Percentiles rank a stretch among this genome's conserved stretches.
Evolutionary conservation across 2,329 filamentous ascomycete genomes (phyloP).

Genomic region (Orbilia brochopaga): DNA sequence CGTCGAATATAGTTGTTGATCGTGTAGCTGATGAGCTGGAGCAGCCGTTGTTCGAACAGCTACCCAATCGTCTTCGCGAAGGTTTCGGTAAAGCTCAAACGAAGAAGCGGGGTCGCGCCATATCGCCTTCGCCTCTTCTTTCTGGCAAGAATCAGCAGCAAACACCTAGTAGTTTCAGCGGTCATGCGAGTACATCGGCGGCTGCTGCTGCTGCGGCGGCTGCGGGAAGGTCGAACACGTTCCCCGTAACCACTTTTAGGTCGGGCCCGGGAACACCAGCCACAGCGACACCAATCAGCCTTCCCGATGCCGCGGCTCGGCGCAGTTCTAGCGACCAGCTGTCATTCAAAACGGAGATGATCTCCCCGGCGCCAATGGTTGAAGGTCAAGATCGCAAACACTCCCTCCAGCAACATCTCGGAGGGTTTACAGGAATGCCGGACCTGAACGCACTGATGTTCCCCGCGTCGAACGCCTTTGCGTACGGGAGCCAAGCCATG

Average conservation of each 20-base stretch:
- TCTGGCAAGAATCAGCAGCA: constrained; percentile 56
- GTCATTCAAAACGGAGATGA: constrained; percentile 47
- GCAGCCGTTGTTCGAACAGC: constrained; percentile 79
- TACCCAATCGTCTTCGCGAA: constrained; percentile 75
- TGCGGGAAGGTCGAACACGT: constrained; percentile 52
- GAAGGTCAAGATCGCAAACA: constrained; percentile 24
- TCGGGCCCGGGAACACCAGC: constrained; percentile 51
- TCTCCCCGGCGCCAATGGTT: constrained; percentile 50
- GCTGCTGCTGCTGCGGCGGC: constrained; percentile 41
- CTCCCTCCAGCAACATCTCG: constrained; percentile 57
- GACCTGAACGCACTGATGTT: constrained; percentile 82
- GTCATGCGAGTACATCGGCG: constrained; percentile 54
- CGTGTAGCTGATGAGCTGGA: constrained; percentile 19
- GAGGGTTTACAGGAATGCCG: constrained; percentile 61
- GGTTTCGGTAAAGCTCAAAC: constrained; percentile 58
- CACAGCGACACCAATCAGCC: constrained; percentile 14
- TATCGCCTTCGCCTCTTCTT: constrained; percentile 62
- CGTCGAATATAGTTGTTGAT: too few species aligned
- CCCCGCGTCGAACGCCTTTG: constrained; percentile 76
- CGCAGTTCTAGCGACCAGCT: constrained; percentile 54
- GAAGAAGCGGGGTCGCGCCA: constrained; percentile 62
- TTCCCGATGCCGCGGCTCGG: constrained; percentile 54
- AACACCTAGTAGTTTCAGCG: constrained; percentile 45
- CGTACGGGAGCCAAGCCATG: constrained; percentile 74
- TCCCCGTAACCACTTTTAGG: constrained; percentile 51